A percentile compares a stretch with the other conserved stretches of the same genome.
Conservation (phyloP, 202 grass and related monocot species). For the Carex sylvatica region DNA sequence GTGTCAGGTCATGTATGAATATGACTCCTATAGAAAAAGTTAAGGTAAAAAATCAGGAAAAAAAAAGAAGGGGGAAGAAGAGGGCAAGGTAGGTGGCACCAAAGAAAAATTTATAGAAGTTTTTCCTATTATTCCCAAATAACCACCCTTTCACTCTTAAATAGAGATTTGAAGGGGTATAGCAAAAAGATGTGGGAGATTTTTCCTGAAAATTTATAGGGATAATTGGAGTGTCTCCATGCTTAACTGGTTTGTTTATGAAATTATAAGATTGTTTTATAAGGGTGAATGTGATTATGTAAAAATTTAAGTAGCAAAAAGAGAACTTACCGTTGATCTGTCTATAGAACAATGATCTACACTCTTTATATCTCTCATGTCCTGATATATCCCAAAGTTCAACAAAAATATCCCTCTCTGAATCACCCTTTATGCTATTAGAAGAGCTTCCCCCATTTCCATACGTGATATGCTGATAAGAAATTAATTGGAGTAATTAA, state of each 20-base stretch:
- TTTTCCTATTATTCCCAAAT: not conserved
- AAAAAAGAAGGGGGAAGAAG: not conserved
- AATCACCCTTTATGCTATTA: slow-evolving; percentile 55
- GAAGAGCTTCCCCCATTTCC: slow-evolving; percentile 61
- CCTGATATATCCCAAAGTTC: slow-evolving; percentile 97
- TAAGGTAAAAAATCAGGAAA: not conserved
- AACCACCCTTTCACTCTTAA: not conserved
- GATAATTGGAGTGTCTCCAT: not conserved
- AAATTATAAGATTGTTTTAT: not conserved
- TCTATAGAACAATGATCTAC: slow-evolving; percentile 79
- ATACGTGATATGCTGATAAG: slow-evolving; percentile 83
- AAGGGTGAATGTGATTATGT: not conserved
- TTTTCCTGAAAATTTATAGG: not conserved
- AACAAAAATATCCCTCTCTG: slow-evolving; percentile 87
- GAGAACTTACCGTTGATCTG: slow-evolving; percentile 73
- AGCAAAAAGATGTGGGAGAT: not conserved
- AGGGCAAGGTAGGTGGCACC: not conserved
- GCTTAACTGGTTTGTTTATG: not conserved
- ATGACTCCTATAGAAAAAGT: slow-evolving; percentile 78
- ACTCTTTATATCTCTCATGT: slow-evolving; percentile 87
- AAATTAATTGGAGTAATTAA: slow-evolving; percentile 37
- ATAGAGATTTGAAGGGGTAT: not conserved
- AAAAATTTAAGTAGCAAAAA: not conserved
- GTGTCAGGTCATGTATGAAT: slow-evolving; percentile 88
- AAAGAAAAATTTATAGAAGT: not conserved